Evolutionary conservation across 345 rosid genomes (phyloP).

Genomic region (Anacardium occidentale): DNA sequence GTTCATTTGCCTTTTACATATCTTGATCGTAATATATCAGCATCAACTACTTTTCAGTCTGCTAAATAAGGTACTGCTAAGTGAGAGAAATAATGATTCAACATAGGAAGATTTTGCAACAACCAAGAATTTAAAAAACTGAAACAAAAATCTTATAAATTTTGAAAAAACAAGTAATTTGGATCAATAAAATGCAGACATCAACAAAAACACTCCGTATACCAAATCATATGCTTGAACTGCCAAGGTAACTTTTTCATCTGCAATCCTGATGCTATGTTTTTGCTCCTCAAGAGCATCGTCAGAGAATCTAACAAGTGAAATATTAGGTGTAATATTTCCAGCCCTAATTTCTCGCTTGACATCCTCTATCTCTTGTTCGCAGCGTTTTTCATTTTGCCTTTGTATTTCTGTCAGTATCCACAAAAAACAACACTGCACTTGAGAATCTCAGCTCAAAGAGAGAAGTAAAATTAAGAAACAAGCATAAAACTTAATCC

Average conservation of each 20-base stretch:
- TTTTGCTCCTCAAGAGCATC: conserved; percentile 92
- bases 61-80: not conserved
- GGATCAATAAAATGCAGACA: not conserved
- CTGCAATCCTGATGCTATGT: conserved; percentile 90
- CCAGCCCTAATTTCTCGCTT: conserved; percentile 61
- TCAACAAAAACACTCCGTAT: conserved; percentile 16
- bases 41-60: not conserved
- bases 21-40: not conserved
- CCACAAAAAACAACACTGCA: conserved; percentile 1
- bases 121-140: not conserved
- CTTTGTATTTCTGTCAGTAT: conserved; percentile 57
- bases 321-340: conserved; percentile 47
- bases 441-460: not conserved
- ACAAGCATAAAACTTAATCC: not conserved
- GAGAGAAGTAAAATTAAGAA: not conserved
- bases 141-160: not conserved
- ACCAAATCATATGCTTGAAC: conserved; percentile 94
- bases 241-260: conserved; percentile 92
- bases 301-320: conserved; percentile 70
- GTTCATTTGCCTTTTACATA: not conserved
- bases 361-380: conserved; percentile 81
- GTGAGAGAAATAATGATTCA: not conserved
- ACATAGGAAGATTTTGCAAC: not conserved
- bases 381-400: conserved; percentile 86
- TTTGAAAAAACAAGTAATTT: not conserved